Percentiles rank a stretch among this genome's conserved stretches.
phyloP scores from a whole-genome alignment of 2,329 filamentous ascomycete genomes.

The Trichoderma sp. region DNA sequence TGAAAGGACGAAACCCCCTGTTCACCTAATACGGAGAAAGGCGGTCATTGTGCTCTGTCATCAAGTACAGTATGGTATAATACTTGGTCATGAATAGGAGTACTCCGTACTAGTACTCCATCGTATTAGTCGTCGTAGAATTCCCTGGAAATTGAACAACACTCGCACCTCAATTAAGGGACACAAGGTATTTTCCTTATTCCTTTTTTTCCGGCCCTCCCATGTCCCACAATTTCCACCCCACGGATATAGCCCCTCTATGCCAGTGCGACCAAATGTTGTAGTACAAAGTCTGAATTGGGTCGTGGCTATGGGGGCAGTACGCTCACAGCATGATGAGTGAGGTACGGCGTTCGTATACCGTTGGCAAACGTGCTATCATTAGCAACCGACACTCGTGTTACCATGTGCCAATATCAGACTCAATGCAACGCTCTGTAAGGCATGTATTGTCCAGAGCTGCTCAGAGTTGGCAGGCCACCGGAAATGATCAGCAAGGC shows the following conservation, averaged over 20 bases:
- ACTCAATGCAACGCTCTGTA: background rate
- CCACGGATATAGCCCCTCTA: background rate
- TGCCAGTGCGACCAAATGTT: background rate
- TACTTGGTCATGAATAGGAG: slow-evolving; percentile 3
- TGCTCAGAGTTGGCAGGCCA: background rate
- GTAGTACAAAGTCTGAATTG: background rate
- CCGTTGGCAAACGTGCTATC: background rate
- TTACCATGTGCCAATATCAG: background rate
- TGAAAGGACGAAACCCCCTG: background rate
- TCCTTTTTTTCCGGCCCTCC: slow-evolving; percentile 12
- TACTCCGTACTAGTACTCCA: background rate
- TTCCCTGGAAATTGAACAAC: slow-evolving; percentile 4
- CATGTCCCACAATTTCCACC: slow-evolving; percentile 5
- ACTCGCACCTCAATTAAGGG: background rate
- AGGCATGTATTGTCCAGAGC: background rate
- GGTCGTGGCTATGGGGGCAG: background rate
- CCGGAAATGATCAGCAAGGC: slow-evolving; percentile 12
- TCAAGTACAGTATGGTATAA: background rate
- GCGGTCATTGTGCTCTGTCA: background rate
- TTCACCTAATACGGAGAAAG: slow-evolving; percentile 9
- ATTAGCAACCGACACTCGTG: background rate
- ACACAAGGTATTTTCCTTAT: background rate
- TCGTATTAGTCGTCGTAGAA: slow-evolving; percentile 8
- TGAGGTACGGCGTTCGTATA: background rate
- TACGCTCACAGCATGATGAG: background rate